Conservation (phyloP, 768 basidiomycete species). For the Podaxis sp. region DNA sequence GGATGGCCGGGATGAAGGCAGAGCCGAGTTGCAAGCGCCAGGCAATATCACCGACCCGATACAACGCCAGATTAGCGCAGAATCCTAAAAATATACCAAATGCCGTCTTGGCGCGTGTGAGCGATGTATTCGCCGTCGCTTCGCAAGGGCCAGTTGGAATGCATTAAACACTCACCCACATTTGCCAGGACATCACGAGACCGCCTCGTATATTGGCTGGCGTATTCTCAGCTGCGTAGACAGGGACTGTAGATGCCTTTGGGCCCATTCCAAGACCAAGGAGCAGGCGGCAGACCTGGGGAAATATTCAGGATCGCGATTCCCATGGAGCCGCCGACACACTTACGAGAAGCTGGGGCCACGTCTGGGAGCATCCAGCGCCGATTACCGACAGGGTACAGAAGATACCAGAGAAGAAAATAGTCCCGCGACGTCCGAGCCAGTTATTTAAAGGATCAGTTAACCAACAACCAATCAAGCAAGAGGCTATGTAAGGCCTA, state of each 20-base stretch:
- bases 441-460: conserved; percentile 49
- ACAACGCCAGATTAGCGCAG: conserved; percentile 54
- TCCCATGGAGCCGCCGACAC: conserved; percentile 3
- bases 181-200: conserved; percentile 86
- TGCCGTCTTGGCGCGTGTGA: conserved; percentile 40
- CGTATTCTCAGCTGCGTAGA: conserved; percentile 64
- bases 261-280: conserved; percentile 58
- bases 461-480: conserved; percentile 37
- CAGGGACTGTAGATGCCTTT: conserved; percentile 52
- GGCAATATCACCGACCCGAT: conserved; percentile 50
- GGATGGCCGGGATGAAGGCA: conserved; percentile 53
- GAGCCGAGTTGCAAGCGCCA: conserved; percentile 80
- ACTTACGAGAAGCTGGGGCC: conserved; percentile 41
- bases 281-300: conserved; percentile 42
- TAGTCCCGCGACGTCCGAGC: conserved; percentile 54
- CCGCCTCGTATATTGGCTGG: conserved; percentile 80
- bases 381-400: conserved; percentile 42
- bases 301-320: not conserved
- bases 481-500: conserved; percentile 34
- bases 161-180: conserved; percentile 45
- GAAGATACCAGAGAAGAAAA: conserved; percentile 50
- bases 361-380: conserved; percentile 41
- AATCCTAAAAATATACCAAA: conserved; percentile 76
- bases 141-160: not conserved
- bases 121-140: not conserved